Percentiles rank a stretch among this genome's conserved stretches.
Evolutionary conservation across 257 asterid species (phyloP).

Genomic region (Solanum chilense): DNA sequence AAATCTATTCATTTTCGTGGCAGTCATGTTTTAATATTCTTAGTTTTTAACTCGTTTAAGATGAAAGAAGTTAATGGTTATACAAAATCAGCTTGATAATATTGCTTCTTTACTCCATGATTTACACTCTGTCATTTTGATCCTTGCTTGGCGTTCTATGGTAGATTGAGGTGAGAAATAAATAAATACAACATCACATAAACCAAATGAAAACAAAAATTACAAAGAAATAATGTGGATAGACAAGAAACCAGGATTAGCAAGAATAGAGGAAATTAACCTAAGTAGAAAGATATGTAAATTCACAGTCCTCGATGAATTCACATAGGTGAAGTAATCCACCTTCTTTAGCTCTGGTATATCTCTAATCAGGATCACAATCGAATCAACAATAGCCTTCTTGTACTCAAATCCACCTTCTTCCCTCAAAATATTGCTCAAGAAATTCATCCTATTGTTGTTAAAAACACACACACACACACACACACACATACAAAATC

Average conservation of each 20-base stretch:
- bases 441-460: slow-evolving; percentile 72
- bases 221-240: neutral
- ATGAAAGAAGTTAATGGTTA: no score
- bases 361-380: slow-evolving; percentile 89
- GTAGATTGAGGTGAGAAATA: neutral
- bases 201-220: neutral
- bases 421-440: slow-evolving; percentile 91
- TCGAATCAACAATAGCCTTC: slow-evolving; percentile 89
- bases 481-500: no score
- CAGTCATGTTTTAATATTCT: no score
- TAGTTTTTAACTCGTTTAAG: no score
- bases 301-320: slow-evolving; percentile 96
- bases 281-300: slow-evolving; percentile 94
- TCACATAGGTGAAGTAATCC: slow-evolving; percentile 90
- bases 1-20: no score
- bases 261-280: slow-evolving; percentile 15
- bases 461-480: neutral
- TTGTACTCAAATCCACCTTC: slow-evolving; percentile 98
- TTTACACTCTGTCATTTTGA: no score
- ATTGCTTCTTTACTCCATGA: no score
- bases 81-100: no score
- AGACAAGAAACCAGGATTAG: neutral
- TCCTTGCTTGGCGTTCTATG: no score
- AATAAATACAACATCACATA: neutral
- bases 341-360: slow-evolving; percentile 95